phyloP scores from a whole-genome alignment of 805 yeast species.

The Ogataea neopini region DNA sequence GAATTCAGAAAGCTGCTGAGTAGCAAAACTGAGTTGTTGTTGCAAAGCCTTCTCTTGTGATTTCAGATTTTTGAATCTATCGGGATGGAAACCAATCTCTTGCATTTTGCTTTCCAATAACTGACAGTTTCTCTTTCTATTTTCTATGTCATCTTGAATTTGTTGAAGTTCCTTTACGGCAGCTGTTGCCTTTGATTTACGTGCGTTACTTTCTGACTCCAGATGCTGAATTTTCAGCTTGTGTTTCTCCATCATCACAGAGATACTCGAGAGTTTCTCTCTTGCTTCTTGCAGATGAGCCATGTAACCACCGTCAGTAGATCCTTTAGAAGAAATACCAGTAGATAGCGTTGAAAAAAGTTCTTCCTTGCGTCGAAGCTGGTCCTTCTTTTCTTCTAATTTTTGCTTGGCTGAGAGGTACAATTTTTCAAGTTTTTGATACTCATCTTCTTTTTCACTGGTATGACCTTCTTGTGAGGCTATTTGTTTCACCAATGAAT shows the following conservation, averaged over 20 bases:
- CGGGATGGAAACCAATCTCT: conserved; percentile 59
- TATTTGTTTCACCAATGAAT: conserved; percentile 36
- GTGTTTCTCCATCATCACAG: conserved; percentile 58
- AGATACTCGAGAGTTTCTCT: conserved; percentile 51
- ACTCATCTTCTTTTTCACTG: conserved; percentile 36
- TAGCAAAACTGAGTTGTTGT: conserved; percentile 44
- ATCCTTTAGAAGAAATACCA: conserved; percentile 85
- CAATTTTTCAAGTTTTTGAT: conserved; percentile 44
- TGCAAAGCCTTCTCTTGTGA: conserved; percentile 45
- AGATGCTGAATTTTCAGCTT: conserved; percentile 60
- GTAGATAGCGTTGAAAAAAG: conserved; percentile 78
- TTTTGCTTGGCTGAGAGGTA: conserved; percentile 44
- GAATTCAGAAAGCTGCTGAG: conserved; percentile 52
- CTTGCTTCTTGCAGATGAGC: conserved; percentile 69
- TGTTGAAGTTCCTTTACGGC: conserved; percentile 53
- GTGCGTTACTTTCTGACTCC: conserved; percentile 46
- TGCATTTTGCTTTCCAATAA: conserved; percentile 44
- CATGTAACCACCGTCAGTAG: conserved; percentile 72
- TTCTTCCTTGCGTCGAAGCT: conserved; percentile 66
- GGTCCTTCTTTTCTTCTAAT: conserved; percentile 47
- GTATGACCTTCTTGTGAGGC: conserved; percentile 21
- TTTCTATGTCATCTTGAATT: conserved; percentile 44
- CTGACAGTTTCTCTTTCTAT: conserved; percentile 40
- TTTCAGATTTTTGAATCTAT: conserved; percentile 44
- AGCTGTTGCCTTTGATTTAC: conserved; percentile 47